These are phyloP conservation scores for Phytopythium chamaehyphon DNA, from an alignment of 352 stramenopile genomes.

Conservation along the genomic window DNA sequence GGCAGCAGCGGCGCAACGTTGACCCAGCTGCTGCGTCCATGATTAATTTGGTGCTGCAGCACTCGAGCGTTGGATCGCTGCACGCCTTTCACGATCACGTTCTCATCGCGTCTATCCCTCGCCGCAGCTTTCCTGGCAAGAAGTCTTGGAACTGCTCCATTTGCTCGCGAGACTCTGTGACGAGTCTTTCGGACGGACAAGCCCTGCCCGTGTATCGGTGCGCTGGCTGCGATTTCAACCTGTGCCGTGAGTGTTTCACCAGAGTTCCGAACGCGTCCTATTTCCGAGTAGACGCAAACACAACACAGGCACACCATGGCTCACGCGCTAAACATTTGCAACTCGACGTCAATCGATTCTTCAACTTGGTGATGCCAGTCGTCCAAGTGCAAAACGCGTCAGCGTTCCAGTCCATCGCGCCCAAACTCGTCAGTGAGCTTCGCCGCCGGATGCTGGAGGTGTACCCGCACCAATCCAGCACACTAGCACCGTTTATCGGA, in stretches of 20 bases:
- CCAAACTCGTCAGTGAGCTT: slow-evolving; percentile 39
- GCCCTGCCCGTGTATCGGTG: slow-evolving; percentile 39
- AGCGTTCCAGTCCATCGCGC: neutral
- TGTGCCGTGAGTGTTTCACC: slow-evolving; percentile 60
- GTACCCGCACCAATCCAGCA: slow-evolving; percentile 41
- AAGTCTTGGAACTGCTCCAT: slow-evolving; percentile 38
- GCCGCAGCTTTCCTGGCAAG: slow-evolving; percentile 22
- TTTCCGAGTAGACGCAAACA: slow-evolving; percentile 3
- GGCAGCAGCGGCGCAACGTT: neutral
- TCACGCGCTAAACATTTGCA: slow-evolving; percentile 1
- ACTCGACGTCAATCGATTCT: slow-evolving; percentile 22
- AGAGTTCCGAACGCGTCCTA: slow-evolving; percentile 47
- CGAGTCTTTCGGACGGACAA: slow-evolving; percentile 11
- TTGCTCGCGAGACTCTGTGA: slow-evolving; percentile 27
- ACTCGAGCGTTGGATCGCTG: slow-evolving; percentile 15
- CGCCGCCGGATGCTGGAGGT: slow-evolving; percentile 48
- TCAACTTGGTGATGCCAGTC: slow-evolving; percentile 26
- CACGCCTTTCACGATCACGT: slow-evolving; percentile 41
- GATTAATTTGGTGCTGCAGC: slow-evolving; percentile 36
- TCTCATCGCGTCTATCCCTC: slow-evolving; percentile 25
- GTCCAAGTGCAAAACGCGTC: slow-evolving; percentile 10
- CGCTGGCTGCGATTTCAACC: slow-evolving; percentile 46
- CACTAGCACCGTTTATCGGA: slow-evolving; percentile 28
- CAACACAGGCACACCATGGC: slow-evolving; percentile 1
- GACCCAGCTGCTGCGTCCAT: slow-evolving; percentile 18